Evolutionary conservation across 208 protist species (phyloP), one percentile per base, ranked within the genome.

Genomic region (Leishmania braziliensis): DNA sequence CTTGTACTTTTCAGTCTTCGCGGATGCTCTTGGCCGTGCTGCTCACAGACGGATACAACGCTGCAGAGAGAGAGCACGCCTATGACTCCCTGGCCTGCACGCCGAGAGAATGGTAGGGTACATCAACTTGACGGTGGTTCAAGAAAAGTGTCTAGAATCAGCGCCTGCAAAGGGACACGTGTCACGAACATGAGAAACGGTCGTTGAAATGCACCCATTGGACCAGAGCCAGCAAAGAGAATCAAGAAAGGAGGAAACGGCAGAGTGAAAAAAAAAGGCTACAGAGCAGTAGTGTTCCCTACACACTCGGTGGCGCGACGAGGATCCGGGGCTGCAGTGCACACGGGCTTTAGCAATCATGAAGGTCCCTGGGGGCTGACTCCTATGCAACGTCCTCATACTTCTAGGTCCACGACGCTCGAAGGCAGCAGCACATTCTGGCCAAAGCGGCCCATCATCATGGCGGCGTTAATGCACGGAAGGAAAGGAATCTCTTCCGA

Each of bases 381-480:
- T 43, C 33, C 39, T 10, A 20, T 5, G 20, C 58, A 56, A 56
- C 62, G 20, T 26, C 43, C n/a, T 88, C 77, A 90, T 16, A 92
- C 23, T 39, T 87, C 81, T n/a, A 92, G 75, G 43, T 93, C 90
- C 29, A 93, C 76, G 9, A 93, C 90, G 33, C 79, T 88, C 20
- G 90, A 82, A 20, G 79, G 66, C 56, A 87, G 86, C 23, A 91
- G 46, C 10, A 58, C 74, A 1, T 46, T 63, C 8, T 74, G 69
- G 9, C 74, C 69, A 43, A 63, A 33, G 5, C 46, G 29, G 10
- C 85, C 63, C 18, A 86, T 46, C 77, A 93, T 80, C 88, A 91
- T 91, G 46, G 90, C 58, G 2, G 88, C 88, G 63, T 93, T 93
- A 53, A 93, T 89, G 58, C 84, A 92, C 16, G 88, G 88, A 51